phyloP scores from a whole-genome alignment of 805 yeast species.

The Yarrowia osloensis region DNA sequence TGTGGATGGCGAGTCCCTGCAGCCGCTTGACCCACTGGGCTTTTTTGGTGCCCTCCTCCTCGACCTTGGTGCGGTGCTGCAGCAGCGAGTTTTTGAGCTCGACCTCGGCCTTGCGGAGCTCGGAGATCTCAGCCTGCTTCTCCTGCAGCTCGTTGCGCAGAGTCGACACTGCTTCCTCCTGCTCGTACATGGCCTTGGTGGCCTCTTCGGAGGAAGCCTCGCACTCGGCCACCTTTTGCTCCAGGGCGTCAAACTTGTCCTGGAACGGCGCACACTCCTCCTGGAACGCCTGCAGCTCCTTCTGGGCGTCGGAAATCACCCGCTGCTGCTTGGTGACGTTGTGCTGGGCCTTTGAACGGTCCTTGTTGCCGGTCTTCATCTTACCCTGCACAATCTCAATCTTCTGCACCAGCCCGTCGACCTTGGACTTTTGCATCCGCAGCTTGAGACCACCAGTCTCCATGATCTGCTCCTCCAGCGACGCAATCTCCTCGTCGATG shows the following conservation, averaged over 20 bases:
- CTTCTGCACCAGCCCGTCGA: conserved; percentile 69
- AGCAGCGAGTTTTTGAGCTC: conserved; percentile 67
- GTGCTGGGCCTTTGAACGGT: conserved; percentile 61
- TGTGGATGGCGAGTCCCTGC: conserved; percentile 24
- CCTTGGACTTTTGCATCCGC: conserved; percentile 76
- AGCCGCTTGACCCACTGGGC: conserved; percentile 31
- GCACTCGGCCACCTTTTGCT: conserved; percentile 33
- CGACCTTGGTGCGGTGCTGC: conserved; percentile 50
- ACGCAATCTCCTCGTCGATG: conserved; percentile 57
- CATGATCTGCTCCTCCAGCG: conserved; percentile 75
- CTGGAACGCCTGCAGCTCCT: conserved; percentile 50
- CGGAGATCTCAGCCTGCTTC: conserved; percentile 51
- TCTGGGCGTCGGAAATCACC: conserved; percentile 49
- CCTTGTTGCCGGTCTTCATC: conserved; percentile 57
- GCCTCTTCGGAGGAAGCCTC: conserved; percentile 33
- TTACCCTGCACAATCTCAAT: conserved; percentile 61
- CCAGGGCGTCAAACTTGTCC: conserved; percentile 35
- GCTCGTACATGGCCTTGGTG: conserved; percentile 35
- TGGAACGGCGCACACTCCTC: conserved; percentile 48
- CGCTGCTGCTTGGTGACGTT: conserved; percentile 60
- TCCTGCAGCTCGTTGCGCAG: conserved; percentile 48
- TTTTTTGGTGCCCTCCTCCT: conserved; percentile 43
- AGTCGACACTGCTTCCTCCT: conserved; percentile 40
- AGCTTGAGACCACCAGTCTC: conserved; percentile 88
- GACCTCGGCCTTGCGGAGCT: conserved; percentile 63